Percentiles rank a stretch among this genome's conserved stretches.
Evolutionary conservation across 371 early-diverging fungal genomes (phyloP).

Genomic region (Mucor sp.): DNA sequence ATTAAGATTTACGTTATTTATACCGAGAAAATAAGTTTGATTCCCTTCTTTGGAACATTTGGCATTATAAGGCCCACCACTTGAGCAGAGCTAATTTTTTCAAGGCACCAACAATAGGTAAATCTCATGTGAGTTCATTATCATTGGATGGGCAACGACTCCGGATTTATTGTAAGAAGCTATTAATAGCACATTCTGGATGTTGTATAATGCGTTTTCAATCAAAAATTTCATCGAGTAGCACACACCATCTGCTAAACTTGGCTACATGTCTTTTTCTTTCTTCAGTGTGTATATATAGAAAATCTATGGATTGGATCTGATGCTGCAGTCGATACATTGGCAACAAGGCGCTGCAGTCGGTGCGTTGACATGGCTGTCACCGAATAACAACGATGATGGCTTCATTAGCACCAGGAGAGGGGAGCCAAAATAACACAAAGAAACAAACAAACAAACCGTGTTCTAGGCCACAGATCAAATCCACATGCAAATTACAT

Average conservation of each 20-base stretch:
- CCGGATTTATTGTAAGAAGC: neutral
- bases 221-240: neutral
- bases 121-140: neutral
- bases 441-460: neutral
- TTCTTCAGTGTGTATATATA: too few species aligned
- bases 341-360: neutral
- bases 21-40: constrained; percentile 7
- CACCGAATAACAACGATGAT: neutral
- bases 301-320: too few species aligned
- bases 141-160: neutral
- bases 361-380: neutral
- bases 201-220: neutral
- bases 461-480: neutral
- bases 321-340: neutral
- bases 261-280: neutral
- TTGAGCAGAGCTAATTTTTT: neutral
- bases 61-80: neutral
- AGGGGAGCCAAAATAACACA: neutral
- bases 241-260: neutral
- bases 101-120: constrained; percentile 1
- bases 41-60: constrained; percentile 10
- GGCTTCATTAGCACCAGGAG: neutral
- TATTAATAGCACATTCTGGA: neutral
- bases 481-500: neutral
- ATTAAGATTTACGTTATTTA: neutral